Conservation (phyloP, 495 filamentous ascomycete species). For the Trichoderma gamsii region DNA sequence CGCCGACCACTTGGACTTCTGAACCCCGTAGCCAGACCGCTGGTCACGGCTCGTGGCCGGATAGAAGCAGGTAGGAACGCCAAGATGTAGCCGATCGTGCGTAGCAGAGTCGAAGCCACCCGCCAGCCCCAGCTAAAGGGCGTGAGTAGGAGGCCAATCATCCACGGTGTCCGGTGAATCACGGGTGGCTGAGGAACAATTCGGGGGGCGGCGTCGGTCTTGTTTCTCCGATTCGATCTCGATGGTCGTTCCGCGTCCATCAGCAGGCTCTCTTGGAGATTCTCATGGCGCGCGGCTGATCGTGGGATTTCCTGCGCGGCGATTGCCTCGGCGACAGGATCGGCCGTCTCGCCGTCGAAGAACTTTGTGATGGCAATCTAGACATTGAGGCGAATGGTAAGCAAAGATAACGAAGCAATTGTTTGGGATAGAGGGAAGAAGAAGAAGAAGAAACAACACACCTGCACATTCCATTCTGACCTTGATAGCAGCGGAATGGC, state of each 20-base stretch:
- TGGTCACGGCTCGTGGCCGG: conserved; percentile 58
- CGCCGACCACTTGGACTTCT: conserved; percentile 63
- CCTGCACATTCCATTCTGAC: conserved; percentile 95
- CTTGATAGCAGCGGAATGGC: conserved; percentile 75
- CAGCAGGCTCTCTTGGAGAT: conserved; percentile 55
- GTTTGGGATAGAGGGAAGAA: neutral
- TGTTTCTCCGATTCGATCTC: conserved; percentile 26
- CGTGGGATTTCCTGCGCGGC: conserved; percentile 54
- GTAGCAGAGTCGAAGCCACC: conserved; percentile 59
- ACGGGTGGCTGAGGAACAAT: conserved; percentile 68
- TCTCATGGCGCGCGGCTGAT: conserved; percentile 58
- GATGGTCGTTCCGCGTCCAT: conserved; percentile 27
- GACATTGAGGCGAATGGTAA: neutral
- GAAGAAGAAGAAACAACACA: conserved; percentile 26
- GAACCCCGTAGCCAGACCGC: conserved; percentile 47
- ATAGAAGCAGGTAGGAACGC: conserved; percentile 38
- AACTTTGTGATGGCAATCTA: conserved; percentile 94
- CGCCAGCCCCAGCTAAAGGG: conserved; percentile 75
- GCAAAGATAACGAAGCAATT: neutral
- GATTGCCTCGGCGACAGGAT: conserved; percentile 71
- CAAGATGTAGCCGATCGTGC: conserved; percentile 73
- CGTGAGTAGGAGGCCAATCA: conserved; percentile 70
- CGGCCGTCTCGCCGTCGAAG: conserved; percentile 89
- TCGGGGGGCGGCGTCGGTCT: conserved; percentile 64
- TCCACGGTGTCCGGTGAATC: conserved; percentile 59